Base-by-base conservation (phyloP, 129 eudicot species). In the Ambrosia trifida region DNA sequence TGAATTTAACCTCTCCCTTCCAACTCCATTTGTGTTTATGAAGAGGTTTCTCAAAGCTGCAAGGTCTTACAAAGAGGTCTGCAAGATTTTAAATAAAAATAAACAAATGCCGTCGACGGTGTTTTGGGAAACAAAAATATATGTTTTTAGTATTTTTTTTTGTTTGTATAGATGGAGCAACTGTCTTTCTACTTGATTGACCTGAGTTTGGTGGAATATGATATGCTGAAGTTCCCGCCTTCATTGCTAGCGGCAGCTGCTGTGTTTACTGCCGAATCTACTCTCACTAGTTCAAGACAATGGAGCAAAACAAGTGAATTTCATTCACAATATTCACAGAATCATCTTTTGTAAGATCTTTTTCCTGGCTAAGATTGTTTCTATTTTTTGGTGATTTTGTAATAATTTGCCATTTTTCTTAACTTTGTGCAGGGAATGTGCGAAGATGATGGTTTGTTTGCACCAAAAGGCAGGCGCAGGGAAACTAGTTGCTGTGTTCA, bases 161-260 rank as follows among this genome's bases (percentile, higher is more conserved):
- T 57, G 3, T 72, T 45, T 46, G 11, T 69, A 20, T 79, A 91
- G 92, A 12, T 88, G 84, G 98, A 91, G 85, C 75, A 86, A 13
- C 72, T 91, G 41, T 76, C 96, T 11, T 86, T 82, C 89, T 91
- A 82, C 83, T 68, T 91, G 32, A 80, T 87, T 6, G 96, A 91
- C 76, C 83, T 88, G 41, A 83, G 89, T 76, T 72, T 91, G 13
- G 87, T 91, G 58, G 94, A 89, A 74, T 86, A 86, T 4, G 91
- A 89, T 16, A 89, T 84, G 94, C 82, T 91, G 17, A 79, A 75
- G 76, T 91, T 78, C 84, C 88, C 94, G 5, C 97, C 97, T 12
- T 91, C 97, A 13, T 35, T 82, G 16, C 65, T 91, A 66, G 91
- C 97, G 49, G 96, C 97, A 19, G 94, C 96, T 76, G 96, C 97